Evolutionary conservation across 2,329 filamentous ascomycete species (phyloP).

Genomic region (Pseudofabraea citricarpa): DNA sequence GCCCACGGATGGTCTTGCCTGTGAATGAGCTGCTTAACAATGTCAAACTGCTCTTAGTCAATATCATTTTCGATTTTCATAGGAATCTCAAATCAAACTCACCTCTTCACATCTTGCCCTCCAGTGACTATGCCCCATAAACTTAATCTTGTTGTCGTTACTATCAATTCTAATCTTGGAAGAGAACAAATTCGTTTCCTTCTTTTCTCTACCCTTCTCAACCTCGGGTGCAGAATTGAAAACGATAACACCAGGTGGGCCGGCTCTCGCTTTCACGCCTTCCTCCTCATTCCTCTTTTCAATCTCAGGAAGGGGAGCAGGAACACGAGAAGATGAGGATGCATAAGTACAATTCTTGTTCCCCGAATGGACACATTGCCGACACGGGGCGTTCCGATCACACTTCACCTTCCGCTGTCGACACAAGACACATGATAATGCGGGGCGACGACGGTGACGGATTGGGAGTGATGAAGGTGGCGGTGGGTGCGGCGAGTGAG

Average conservation of each 20-base stretch:
- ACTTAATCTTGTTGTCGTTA: neutral
- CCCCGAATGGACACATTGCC: neutral
- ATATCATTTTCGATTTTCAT: neutral
- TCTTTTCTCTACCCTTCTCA: neutral
- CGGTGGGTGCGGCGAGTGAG: too few relatives aligned
- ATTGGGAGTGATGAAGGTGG: too few relatives aligned
- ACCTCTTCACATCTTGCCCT: neutral
- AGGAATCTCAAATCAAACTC: neutral
- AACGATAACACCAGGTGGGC: neutral
- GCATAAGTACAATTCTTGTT: neutral
- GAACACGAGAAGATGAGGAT: constrained; percentile 1
- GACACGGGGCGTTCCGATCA: constrained; percentile 4
- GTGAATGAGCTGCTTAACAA: constrained; percentile 3
- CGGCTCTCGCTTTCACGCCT: too few relatives aligned
- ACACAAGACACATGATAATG: constrained; percentile 2
- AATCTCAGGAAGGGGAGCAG: constrained; percentile 3
- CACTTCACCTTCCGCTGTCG: constrained; percentile 6
- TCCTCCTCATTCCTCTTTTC: neutral
- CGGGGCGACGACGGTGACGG: neutral
- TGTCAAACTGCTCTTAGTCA: neutral
- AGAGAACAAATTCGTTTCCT: neutral
- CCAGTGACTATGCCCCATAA: neutral
- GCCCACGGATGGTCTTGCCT: neutral
- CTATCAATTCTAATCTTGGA: neutral
- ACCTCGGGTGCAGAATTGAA: neutral